Conservation (phyloP, 768 basidiomycete genomes). For the Pleurotus ostreatus region DNA sequence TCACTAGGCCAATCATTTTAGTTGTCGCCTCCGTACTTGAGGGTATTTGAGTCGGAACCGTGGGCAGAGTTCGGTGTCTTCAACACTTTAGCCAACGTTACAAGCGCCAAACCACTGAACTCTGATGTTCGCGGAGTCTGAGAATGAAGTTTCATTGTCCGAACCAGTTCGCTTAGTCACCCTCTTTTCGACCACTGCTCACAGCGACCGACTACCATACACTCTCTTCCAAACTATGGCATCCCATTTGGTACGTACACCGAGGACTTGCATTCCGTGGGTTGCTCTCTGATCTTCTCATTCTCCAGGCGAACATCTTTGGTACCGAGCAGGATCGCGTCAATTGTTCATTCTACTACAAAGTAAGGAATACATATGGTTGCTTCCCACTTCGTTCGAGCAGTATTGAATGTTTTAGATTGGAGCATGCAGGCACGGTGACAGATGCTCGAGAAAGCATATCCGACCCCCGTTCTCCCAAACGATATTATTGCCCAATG, state of each 20-base stretch:
- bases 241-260: constrained; percentile 68
- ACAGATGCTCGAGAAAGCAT: constrained; percentile 97
- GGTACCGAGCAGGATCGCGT: constrained; percentile 94
- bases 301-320: constrained; percentile 83
- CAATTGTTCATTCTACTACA: constrained; percentile 99
- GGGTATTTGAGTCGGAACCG: too few relatives aligned
- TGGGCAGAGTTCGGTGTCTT: too few relatives aligned
- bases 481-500: constrained; percentile 93
- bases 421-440: constrained; percentile 97
- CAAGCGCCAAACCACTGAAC: too few relatives aligned
- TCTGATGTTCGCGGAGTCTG: background rate
- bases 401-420: constrained; percentile 50
- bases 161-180: constrained; percentile 1
- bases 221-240: constrained; percentile 36
- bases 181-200: background rate
- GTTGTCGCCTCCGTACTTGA: too few relatives aligned
- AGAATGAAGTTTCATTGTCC: background rate
- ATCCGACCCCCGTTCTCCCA: constrained; percentile 97
- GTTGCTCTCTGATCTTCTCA: constrained; percentile 6
- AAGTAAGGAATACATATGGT: constrained; percentile 42
- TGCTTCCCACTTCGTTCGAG: constrained; percentile 1
- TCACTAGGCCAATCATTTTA: too few relatives aligned
- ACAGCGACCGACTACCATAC: background rate
- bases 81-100: too few relatives aligned
- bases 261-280: background rate